phyloP scores from a whole-genome alignment of 805 yeast species.

The Saccharomycopsis fibuligera region DNA sequence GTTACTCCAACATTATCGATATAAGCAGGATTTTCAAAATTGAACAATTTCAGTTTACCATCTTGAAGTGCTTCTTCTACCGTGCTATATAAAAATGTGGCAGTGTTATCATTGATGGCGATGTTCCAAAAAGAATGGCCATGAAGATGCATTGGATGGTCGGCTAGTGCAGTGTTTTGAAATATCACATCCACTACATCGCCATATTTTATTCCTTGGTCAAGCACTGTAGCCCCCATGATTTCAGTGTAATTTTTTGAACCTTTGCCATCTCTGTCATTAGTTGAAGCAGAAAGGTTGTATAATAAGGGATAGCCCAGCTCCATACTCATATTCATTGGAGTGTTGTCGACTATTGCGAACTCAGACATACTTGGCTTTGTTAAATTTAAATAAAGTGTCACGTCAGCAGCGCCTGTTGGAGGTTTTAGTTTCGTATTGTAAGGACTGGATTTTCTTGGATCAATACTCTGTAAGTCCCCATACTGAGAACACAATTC shows the following conservation, averaged over 20 bases:
- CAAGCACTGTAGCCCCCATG: no score
- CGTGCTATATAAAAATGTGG: slow-evolving; percentile 26
- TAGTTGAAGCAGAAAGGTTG: slow-evolving; percentile 25
- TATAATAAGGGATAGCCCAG: slow-evolving; percentile 1
- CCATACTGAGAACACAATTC: slow-evolving; percentile 12
- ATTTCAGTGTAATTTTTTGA: no score
- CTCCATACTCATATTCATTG: neutral
- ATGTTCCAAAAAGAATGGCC: slow-evolving; percentile 31
- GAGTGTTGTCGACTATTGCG: neutral
- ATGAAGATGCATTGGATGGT: slow-evolving; percentile 34
- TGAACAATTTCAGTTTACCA: slow-evolving; percentile 22
- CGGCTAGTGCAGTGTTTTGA: slow-evolving; percentile 27
- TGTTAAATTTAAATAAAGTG: slow-evolving; percentile 28
- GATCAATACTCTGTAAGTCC: neutral
- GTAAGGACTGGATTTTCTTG: slow-evolving; percentile 19
- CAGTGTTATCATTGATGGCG: slow-evolving; percentile 25
- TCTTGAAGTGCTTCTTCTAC: slow-evolving; percentile 26
- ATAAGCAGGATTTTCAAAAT: slow-evolving; percentile 26
- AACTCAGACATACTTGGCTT: slow-evolving; percentile 24
- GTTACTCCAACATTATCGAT: slow-evolving; percentile 24
- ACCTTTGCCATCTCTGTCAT: no score
- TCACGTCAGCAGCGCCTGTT: slow-evolving; percentile 26
- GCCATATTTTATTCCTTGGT: slow-evolving; percentile 25
- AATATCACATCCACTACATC: slow-evolving; percentile 31
- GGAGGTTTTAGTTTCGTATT: slow-evolving; percentile 19